Evolutionary conservation across 2,329 filamentous ascomycete genomes (phyloP).

Genomic region (Rutstroemia sp.): DNA sequence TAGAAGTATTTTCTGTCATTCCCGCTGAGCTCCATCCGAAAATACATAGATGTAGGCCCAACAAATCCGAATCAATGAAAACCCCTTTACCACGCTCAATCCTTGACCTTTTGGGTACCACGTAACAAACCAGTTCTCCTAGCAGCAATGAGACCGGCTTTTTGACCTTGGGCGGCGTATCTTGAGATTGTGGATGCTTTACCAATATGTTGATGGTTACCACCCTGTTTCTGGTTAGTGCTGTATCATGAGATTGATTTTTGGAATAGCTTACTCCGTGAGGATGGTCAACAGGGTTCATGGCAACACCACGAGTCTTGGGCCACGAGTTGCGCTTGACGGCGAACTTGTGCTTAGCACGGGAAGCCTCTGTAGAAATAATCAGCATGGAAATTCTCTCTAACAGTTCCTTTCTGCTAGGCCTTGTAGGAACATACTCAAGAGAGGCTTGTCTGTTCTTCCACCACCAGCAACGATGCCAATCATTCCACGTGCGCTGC

Average conservation of each 20-base stretch:
- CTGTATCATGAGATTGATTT: background rate
- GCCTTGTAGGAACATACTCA: slow-evolving; percentile 55
- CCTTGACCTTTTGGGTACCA: slow-evolving; percentile 99
- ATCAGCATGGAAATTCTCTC: slow-evolving; percentile 33
- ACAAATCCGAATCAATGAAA: slow-evolving; percentile 29
- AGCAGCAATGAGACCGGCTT: slow-evolving; percentile 99
- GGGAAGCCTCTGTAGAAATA: slow-evolving; percentile 73
- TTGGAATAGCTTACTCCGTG: slow-evolving; percentile 55
- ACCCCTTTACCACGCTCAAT: slow-evolving; percentile 45
- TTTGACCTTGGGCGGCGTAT: slow-evolving; percentile 97
- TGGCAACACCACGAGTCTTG: slow-evolving; percentile 99
- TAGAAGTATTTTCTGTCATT: slow-evolving; percentile 27
- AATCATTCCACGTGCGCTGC: slow-evolving; percentile 92
- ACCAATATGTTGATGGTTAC: slow-evolving; percentile 97
- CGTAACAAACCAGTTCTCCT: slow-evolving; percentile 99
- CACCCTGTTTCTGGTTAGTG: slow-evolving; percentile 47
- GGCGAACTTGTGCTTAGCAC: slow-evolving; percentile 99
- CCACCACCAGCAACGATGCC: slow-evolving; percentile 99
- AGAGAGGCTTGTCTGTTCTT: slow-evolving; percentile 98
- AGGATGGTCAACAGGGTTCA: slow-evolving; percentile 99
- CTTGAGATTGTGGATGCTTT: slow-evolving; percentile 99
- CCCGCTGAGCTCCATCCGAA: slow-evolving; percentile 28
- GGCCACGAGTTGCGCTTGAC: slow-evolving; percentile 99
- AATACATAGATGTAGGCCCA: slow-evolving; percentile 31
- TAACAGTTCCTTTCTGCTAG: background rate